These are phyloP conservation scores for Botryotinia convoluta DNA, from an alignment of 2,329 filamentous ascomycete species.

Conservation along the genomic window DNA sequence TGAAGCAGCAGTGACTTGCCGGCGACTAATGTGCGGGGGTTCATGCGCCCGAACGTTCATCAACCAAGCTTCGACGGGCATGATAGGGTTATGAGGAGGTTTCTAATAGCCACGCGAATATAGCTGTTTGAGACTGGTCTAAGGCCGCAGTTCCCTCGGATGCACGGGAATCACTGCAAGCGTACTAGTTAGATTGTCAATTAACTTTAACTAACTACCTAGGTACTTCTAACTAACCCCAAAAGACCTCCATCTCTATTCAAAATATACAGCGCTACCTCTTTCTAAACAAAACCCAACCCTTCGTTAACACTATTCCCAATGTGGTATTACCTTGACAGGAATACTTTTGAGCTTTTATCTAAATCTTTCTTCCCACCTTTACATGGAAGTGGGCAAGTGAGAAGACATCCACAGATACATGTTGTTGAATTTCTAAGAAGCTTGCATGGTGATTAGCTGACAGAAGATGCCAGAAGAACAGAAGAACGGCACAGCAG, in stretches of 20 bases:
- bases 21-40: too few species aligned
- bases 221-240: background rate
- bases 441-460: background rate
- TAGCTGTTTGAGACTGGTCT: background rate
- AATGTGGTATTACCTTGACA: background rate
- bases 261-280: background rate
- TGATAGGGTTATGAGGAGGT: background rate
- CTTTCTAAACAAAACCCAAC: background rate
- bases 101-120: background rate
- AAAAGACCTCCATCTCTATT: too few species aligned
- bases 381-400: background rate
- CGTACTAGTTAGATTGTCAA: background rate
- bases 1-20: background rate
- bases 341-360: background rate
- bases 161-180: too few species aligned
- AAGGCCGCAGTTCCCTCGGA: background rate
- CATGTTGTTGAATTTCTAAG: background rate
- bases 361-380: background rate
- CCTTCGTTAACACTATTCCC: background rate
- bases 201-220: too few species aligned
- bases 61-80: background rate
- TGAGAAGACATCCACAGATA: background rate
- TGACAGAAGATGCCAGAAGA: background rate
- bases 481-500: too few species aligned
- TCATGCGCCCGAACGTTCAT: too few species aligned